These are phyloP conservation scores for Cenchrus purpureus DNA, from an alignment of 176 grass and related monocot species.

Conservation along the genomic window DNA sequence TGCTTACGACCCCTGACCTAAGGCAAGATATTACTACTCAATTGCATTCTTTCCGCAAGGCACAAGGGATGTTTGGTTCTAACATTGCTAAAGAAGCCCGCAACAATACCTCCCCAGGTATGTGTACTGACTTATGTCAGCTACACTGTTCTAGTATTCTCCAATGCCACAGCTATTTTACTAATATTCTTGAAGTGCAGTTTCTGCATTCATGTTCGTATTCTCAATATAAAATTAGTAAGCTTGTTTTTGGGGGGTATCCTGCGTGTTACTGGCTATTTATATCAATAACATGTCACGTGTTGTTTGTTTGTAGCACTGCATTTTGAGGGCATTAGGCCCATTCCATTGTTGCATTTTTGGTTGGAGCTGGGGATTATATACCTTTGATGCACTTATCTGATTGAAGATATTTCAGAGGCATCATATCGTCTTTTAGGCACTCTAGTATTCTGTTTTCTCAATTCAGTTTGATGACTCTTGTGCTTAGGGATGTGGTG, in stretches of 20 bases:
- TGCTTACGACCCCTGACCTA: constrained; percentile 73
- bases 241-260: neutral
- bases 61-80: constrained; percentile 84
- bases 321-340: constrained; percentile 20
- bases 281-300: neutral
- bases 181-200: neutral
- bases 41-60: constrained; percentile 80
- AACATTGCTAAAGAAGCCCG: constrained; percentile 95
- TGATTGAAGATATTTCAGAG: constrained; percentile 16
- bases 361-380: neutral
- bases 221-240: neutral
- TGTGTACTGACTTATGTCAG: neutral
- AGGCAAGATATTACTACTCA: constrained; percentile 84
- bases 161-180: constrained; percentile 16
- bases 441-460: neutral
- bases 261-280: neutral
- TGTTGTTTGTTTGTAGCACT: neutral
- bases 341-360: neutral
- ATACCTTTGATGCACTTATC: neutral
- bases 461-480: constrained; percentile 19
- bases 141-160: constrained; percentile 5
- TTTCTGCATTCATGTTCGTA: neutral
- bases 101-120: constrained; percentile 79
- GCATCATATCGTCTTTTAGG: neutral
- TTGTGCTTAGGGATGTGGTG: constrained; percentile 82